Conservation (phyloP, 441 rosid genomes). For the Biscutella laevigata region DNA sequence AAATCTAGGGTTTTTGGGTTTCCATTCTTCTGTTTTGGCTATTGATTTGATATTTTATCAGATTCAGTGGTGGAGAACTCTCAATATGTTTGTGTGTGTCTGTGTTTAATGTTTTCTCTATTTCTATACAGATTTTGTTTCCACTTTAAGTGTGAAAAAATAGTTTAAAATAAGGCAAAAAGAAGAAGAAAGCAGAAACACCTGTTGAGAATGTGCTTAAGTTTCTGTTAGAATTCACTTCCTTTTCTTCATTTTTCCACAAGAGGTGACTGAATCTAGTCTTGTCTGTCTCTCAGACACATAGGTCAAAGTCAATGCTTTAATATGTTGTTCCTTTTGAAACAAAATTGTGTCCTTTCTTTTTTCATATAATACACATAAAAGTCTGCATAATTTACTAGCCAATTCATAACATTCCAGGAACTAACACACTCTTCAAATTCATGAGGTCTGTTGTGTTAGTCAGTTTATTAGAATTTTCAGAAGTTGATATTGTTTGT, state of each 20-base stretch:
- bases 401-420: neutral
- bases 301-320: slow-evolving; percentile 25
- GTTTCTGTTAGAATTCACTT: slow-evolving; percentile 14
- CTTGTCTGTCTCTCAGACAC: slow-evolving; percentile 18
- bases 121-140: too few species aligned
- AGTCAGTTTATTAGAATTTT: neutral
- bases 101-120: too few species aligned
- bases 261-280: slow-evolving; percentile 23
- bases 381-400: neutral
- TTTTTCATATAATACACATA: neutral
- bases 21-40: neutral
- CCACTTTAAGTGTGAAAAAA: neutral
- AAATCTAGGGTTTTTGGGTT: slow-evolving; percentile 16
- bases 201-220: slow-evolving; percentile 22
- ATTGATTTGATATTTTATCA: slow-evolving; percentile 14
- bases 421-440: neutral
- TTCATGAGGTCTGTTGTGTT: neutral
- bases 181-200: slow-evolving; percentile 18
- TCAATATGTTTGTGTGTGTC: too few species aligned
- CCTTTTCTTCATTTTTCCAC: slow-evolving; percentile 14
- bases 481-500: slow-evolving; percentile 7
- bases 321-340: neutral
- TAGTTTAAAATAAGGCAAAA: slow-evolving; percentile 13
- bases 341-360: neutral
- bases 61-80: slow-evolving; percentile 7